Percentiles rank a stretch among this genome's conserved stretches.
Evolutionary conservation across 2,329 filamentous ascomycete genomes (phyloP).

Genomic region (Sporothrix variecibatus): DNA sequence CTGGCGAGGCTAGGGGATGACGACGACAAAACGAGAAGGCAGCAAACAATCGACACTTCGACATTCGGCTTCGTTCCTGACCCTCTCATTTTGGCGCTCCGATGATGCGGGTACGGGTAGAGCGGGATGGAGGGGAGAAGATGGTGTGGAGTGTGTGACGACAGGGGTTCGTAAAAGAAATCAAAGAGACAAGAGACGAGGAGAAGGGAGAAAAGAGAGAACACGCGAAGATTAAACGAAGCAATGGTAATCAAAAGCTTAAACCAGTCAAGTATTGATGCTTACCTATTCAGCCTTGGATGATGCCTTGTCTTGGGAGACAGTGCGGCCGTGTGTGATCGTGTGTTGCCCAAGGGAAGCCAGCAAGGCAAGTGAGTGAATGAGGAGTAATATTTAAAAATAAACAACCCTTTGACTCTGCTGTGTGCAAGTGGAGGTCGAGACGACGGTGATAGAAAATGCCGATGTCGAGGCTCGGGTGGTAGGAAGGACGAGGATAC

Average conservation of each 20-base stretch:
- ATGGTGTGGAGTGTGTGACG: constrained; percentile 12
- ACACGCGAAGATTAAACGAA: not conserved
- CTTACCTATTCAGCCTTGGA: constrained; percentile 9
- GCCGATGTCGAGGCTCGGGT: not conserved
- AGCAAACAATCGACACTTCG: constrained; percentile 13
- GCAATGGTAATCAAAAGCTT: not conserved
- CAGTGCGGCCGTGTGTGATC: not conserved
- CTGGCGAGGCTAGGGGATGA: constrained; percentile 14
- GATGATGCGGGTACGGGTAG: constrained; percentile 20
- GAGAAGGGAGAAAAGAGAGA: not conserved
- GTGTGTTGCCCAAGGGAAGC: not conserved
- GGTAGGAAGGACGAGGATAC: not conserved
- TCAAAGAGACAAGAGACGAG: not conserved
- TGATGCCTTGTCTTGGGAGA: not conserved
- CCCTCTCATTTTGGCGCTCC: constrained; percentile 6
- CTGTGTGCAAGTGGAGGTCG: not conserved
- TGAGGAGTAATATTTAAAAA: not conserved
- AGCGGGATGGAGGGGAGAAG: not conserved
- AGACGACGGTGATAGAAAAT: not conserved
- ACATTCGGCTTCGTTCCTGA: constrained; percentile 9
- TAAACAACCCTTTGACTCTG: not conserved
- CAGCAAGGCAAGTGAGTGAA: not conserved
- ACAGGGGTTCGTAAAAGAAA: not conserved
- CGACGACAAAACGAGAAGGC: constrained; percentile 19
- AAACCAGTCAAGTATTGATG: not conserved